These are phyloP conservation scores for Torulaspora franciscae DNA, from an alignment of 805 yeast genomes.

Conservation along the genomic window DNA sequence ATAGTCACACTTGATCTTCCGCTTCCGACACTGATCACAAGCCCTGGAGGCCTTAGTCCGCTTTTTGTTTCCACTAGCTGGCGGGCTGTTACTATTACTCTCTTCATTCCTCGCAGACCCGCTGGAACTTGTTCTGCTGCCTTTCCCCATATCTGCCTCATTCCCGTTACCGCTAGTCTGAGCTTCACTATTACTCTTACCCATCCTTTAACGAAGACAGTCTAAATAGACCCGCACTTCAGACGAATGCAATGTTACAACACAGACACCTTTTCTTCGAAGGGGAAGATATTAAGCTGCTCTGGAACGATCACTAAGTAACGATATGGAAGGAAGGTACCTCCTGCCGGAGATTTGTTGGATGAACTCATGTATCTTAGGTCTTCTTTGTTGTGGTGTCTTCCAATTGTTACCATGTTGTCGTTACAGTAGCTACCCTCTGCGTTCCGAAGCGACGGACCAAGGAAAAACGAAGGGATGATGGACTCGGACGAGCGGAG, in stretches of 20 bases:
- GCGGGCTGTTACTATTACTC: slow-evolving; percentile 6
- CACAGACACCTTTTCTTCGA: too few species aligned
- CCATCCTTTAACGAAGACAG: not conserved
- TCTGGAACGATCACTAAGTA: too few species aligned
- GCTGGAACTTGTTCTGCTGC: slow-evolving; percentile 10
- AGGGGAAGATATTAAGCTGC: too few species aligned
- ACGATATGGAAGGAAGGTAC: too few species aligned
- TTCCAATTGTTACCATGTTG: too few species aligned
- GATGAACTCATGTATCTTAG: too few species aligned
- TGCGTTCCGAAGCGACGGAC: too few species aligned
- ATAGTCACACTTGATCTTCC: slow-evolving; percentile 69
- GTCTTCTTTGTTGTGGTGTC: too few species aligned
- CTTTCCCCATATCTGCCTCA: slow-evolving; percentile 3
- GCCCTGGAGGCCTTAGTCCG: slow-evolving; percentile 74
- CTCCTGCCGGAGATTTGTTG: too few species aligned
- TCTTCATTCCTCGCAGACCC: slow-evolving; percentile 6
- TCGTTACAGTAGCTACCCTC: too few species aligned
- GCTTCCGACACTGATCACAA: slow-evolving; percentile 73
- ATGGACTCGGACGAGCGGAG: not conserved
- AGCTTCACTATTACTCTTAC: not conserved
- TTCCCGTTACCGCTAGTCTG: not conserved
- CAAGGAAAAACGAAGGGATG: not conserved
- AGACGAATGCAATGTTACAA: not conserved
- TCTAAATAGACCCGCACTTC: not conserved
- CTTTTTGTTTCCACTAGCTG: slow-evolving; percentile 38